These are phyloP conservation scores for Dactylellina haptotyla DNA, from an alignment of 2,329 filamentous ascomycete genomes.

Conservation along the genomic window DNA sequence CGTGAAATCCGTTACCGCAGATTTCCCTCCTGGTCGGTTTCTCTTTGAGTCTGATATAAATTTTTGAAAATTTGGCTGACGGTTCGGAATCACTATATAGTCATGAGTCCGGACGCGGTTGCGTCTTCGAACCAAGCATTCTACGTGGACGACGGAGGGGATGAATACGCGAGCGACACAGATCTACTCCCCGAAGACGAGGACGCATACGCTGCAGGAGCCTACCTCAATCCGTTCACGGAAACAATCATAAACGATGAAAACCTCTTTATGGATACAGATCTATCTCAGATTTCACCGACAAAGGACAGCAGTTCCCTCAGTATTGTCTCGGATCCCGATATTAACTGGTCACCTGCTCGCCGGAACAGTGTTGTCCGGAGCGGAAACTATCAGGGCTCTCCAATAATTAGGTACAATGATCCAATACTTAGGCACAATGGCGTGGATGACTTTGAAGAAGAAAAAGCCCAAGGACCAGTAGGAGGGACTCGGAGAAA, in stretches of 20 bases:
- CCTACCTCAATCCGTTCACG: background rate
- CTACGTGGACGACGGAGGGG: too few relatives aligned
- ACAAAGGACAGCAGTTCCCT: background rate
- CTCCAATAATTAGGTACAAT: too few relatives aligned
- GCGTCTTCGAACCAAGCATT: too few relatives aligned
- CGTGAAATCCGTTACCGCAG: background rate
- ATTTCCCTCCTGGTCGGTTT: conserved; percentile 12
- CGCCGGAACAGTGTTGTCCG: background rate
- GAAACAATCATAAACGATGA: background rate
- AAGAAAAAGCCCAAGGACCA: conserved; percentile 2
- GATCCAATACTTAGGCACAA: background rate
- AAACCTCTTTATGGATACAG: background rate
- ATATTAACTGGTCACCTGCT: background rate
- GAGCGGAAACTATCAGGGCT: background rate
- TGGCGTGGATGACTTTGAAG: background rate
- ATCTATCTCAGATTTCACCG: too few relatives aligned
- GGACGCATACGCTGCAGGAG: too few relatives aligned
- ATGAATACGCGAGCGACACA: too few relatives aligned
- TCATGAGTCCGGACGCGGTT: background rate
- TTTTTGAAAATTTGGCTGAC: background rate
- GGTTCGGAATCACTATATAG: too few relatives aligned
- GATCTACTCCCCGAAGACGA: too few relatives aligned
- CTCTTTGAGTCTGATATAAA: too few relatives aligned
- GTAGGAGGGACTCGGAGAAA: background rate
- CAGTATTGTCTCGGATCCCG: background rate